Conservation (phyloP, 2,329 filamentous ascomycete species). For the Fusarium pininemorale region DNA sequence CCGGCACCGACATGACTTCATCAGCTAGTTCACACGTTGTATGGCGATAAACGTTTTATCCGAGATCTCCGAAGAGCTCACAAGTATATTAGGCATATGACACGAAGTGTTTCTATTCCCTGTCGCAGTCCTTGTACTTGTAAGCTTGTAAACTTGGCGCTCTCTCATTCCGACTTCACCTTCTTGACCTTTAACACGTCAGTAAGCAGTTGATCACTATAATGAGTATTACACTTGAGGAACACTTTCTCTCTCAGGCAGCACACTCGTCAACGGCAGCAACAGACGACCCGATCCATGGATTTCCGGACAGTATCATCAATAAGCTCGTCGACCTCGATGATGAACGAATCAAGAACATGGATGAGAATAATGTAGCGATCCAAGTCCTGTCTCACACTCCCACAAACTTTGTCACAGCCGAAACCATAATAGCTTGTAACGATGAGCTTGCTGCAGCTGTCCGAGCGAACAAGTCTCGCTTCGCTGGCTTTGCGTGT, state of each 20-base stretch:
- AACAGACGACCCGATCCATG: background rate
- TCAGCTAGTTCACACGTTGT: background rate
- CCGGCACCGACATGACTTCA: background rate
- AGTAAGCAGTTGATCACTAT: fast-evolving
- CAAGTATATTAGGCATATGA: background rate
- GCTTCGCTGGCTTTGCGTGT: background rate
- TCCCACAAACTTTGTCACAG: background rate
- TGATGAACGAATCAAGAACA: background rate
- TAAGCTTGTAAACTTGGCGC: fast-evolving
- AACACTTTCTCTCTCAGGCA: background rate
- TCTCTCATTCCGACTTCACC: background rate
- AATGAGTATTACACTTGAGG: background rate
- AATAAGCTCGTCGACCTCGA: background rate
- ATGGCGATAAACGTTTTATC: background rate
- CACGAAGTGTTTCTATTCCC: fast-evolving
- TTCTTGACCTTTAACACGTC: too few relatives aligned
- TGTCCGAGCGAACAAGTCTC: background rate
- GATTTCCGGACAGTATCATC: background rate
- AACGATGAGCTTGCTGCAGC: background rate
- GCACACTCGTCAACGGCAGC: background rate
- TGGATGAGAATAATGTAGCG: background rate
- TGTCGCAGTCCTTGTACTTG: background rate
- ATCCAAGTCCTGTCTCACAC: background rate
- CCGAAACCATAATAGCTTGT: fast-evolving
- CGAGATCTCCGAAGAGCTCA: background rate